Percentiles rank a stretch among this genome's conserved stretches.
Evolutionary conservation across 2,329 filamentous ascomycete species (phyloP).

Genomic region (Fusarium neocosmosporiellum): DNA sequence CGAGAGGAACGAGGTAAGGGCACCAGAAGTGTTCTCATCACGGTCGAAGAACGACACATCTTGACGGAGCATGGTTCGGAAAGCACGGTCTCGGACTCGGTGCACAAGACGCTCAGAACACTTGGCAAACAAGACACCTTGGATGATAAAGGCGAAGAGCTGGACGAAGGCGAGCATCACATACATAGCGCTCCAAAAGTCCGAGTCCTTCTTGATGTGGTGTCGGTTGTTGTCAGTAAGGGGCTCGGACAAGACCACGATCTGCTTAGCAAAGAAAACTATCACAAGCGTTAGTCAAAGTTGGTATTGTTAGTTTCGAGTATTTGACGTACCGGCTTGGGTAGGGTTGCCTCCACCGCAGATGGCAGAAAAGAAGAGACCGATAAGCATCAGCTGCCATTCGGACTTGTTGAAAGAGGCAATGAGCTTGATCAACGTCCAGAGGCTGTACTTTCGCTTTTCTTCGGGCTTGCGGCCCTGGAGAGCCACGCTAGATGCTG

Average conservation of each 20-base stretch:
- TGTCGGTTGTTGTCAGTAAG: conserved; percentile 62
- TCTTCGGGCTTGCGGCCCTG: conserved; percentile 63
- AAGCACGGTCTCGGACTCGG: conserved; percentile 83
- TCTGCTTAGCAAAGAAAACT: conserved; percentile 90
- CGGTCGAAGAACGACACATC: conserved; percentile 93
- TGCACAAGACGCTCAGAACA: conserved; percentile 90
- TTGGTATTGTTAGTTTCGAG: background rate
- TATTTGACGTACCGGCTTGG: conserved; percentile 44
- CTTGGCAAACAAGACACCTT: conserved; percentile 82
- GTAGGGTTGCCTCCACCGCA: conserved; percentile 84
- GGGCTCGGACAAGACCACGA: conserved; percentile 72
- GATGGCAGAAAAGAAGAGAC: conserved; percentile 78
- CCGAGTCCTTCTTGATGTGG: conserved; percentile 74
- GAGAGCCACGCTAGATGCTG: conserved; percentile 77
- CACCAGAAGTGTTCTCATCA: conserved; percentile 89
- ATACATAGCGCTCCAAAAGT: conserved; percentile 93
- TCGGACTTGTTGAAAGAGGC: conserved; percentile 82
- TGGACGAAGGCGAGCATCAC: conserved; percentile 83
- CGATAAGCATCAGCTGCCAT: conserved; percentile 76
- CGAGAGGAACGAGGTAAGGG: conserved; percentile 87
- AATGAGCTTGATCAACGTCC: conserved; percentile 82
- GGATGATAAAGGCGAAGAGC: conserved; percentile 73
- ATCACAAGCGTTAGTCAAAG: conserved; percentile 57
- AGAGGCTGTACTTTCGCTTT: conserved; percentile 73
- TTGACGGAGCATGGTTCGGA: conserved; percentile 89